Evolutionary conservation across 805 yeast genomes (phyloP).

Genomic region (Candida oleophila): DNA sequence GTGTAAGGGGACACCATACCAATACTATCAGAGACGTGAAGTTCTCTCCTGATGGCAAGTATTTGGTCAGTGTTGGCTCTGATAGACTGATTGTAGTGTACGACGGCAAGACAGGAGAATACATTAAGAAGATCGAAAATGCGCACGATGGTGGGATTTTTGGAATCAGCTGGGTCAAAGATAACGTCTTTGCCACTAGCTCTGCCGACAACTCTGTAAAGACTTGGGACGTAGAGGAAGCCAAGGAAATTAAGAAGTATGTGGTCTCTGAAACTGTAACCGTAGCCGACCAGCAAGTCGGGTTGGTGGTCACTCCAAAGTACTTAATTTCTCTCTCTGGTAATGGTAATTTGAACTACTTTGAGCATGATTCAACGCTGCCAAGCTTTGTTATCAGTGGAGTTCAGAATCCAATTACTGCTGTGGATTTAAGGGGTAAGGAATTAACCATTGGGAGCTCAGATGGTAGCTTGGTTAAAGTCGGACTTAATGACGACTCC

Average conservation of each 20-base stretch:
- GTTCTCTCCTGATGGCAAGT: conserved; percentile 78
- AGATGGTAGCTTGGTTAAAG: conserved; percentile 71
- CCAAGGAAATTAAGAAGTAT: conserved; percentile 39
- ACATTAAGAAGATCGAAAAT: conserved; percentile 46
- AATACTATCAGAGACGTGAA: conserved; percentile 79
- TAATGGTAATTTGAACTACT: conserved; percentile 69
- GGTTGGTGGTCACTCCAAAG: conserved; percentile 66
- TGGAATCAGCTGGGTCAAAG: conserved; percentile 67
- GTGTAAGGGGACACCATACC: conserved; percentile 71
- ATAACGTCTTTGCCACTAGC: conserved; percentile 64
- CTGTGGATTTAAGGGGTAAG: conserved; percentile 34
- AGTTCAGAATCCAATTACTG: conserved; percentile 81
- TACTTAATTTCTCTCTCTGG: conserved; percentile 64
- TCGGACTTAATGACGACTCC: conserved; percentile 41
- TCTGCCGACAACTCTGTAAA: conserved; percentile 82
- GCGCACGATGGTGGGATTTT: conserved; percentile 82
- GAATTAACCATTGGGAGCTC: conserved; percentile 65
- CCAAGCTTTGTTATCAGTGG: conserved; percentile 55
- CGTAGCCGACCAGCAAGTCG: conserved; percentile 72
- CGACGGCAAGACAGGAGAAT: conserved; percentile 87
- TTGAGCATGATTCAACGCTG: conserved; percentile 34
- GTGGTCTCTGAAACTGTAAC: conserved; percentile 33
- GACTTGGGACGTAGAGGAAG: conserved; percentile 53
- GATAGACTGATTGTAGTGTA: conserved; percentile 77
- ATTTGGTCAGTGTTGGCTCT: conserved; percentile 77